Conservation (phyloP, 306 rosid genomes). For the Malus fusca region DNA sequence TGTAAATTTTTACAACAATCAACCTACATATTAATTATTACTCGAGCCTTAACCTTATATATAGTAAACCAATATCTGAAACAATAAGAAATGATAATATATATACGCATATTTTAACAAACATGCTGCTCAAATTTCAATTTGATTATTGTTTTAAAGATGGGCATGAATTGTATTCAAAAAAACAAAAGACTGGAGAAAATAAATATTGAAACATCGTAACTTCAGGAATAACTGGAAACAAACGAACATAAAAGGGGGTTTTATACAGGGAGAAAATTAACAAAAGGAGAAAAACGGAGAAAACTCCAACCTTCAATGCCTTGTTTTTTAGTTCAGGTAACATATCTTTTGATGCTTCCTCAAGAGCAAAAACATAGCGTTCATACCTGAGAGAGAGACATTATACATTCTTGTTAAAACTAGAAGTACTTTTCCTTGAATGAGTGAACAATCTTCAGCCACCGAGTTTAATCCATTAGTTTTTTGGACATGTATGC, state of each 20-base stretch:
- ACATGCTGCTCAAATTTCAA: neutral
- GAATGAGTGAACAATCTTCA: neutral
- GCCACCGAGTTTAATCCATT: neutral
- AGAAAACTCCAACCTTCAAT: conserved; percentile 50
- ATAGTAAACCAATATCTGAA: neutral
- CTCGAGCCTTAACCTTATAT: neutral
- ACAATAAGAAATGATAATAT: neutral
- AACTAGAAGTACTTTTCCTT: neutral
- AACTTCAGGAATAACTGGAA: neutral
- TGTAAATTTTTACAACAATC: neutral
- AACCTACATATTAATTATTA: neutral
- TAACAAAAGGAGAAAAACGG: neutral
- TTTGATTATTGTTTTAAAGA: neutral
- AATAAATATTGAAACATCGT: neutral
- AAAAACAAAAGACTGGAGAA: neutral
- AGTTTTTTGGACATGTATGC: neutral
- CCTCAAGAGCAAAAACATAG: conserved; percentile 83
- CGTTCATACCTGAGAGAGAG: conserved; percentile 65
- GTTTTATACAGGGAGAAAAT: neutral
- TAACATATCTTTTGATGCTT: conserved; percentile 91
- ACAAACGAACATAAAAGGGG: neutral
- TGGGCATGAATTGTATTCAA: neutral
- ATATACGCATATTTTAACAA: neutral
- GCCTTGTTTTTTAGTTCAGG: conserved; percentile 80
- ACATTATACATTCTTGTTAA: neutral